phyloP scores from a whole-genome alignment of 805 yeast genomes.

The Helenozyma rhizophorensis region DNA sequence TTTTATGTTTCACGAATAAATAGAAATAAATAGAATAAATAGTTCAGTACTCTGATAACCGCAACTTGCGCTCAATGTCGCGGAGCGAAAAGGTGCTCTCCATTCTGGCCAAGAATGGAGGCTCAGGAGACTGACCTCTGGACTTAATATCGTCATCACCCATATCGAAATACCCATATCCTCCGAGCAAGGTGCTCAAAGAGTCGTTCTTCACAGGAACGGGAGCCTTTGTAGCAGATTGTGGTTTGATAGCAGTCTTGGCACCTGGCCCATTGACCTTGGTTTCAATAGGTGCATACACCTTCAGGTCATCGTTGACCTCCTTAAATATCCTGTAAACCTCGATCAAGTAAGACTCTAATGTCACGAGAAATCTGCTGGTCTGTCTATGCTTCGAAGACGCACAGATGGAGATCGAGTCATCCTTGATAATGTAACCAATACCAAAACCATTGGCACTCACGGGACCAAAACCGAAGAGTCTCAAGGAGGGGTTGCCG shows the following conservation, averaged over 20 bases:
- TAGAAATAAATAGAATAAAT: background rate
- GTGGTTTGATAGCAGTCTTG: background rate
- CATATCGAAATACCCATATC: slow-evolving; percentile 59
- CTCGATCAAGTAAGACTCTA: slow-evolving; percentile 47
- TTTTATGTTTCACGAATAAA: background rate
- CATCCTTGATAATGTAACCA: slow-evolving; percentile 52
- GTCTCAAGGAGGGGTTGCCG: slow-evolving; percentile 55
- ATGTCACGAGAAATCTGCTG: slow-evolving; percentile 48
- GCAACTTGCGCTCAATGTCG: slow-evolving; percentile 61
- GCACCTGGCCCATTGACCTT: slow-evolving; percentile 14
- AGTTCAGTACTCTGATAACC: slow-evolving; percentile 57
- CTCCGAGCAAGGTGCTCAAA: slow-evolving; percentile 44
- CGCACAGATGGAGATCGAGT: slow-evolving; percentile 48
- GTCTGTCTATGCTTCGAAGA: slow-evolving; percentile 62
- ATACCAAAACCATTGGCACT: slow-evolving; percentile 56
- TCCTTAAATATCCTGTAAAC: slow-evolving; percentile 33
- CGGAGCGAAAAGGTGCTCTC: slow-evolving; percentile 40
- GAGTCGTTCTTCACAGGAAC: slow-evolving; percentile 8
- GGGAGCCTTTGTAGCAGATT: slow-evolving; percentile 8
- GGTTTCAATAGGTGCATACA: slow-evolving; percentile 22
- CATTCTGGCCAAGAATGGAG: slow-evolving; percentile 37
- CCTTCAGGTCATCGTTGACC: slow-evolving; percentile 14
- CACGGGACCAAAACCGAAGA: slow-evolving; percentile 60
- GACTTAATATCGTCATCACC: slow-evolving; percentile 50
- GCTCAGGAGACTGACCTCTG: slow-evolving; percentile 57